Conservation (phyloP, 2,329 filamentous ascomycete species). For the Tolypocladium tundrense region DNA sequence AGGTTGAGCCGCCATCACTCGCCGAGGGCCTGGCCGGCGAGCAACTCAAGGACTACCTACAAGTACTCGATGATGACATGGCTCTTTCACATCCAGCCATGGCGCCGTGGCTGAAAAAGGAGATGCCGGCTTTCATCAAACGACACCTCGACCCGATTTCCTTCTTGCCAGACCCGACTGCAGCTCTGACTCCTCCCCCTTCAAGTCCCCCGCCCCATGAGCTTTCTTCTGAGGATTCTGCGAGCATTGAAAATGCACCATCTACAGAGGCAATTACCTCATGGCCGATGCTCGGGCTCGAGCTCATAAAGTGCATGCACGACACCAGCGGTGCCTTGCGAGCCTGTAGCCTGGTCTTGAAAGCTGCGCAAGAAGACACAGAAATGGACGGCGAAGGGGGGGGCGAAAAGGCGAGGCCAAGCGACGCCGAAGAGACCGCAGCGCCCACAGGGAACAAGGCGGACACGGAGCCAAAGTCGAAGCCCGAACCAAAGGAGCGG, state of each 20-base stretch:
- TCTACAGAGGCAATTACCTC: constrained; percentile 10
- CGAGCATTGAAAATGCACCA: not conserved
- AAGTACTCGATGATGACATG: constrained; percentile 43
- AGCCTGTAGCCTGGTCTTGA: constrained; percentile 17
- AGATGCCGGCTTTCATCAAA: constrained; percentile 39
- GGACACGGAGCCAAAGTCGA: not conserved
- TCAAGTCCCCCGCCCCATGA: constrained; percentile 4
- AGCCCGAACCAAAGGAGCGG: constrained; percentile 11
- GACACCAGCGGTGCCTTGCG: constrained; percentile 17
- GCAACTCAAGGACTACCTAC: constrained; percentile 46
- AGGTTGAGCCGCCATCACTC: constrained; percentile 52
- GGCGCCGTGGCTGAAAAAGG: constrained; percentile 42
- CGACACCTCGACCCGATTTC: constrained; percentile 51
- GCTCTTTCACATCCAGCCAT: constrained; percentile 51
- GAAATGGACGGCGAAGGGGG: constrained; percentile 11
- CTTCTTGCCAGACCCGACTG: constrained; percentile 46
- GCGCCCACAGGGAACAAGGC: not conserved
- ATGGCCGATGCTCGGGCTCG: constrained; percentile 23
- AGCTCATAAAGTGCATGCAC: constrained; percentile 21
- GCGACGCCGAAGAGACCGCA: constrained; percentile 1
- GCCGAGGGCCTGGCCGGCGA: constrained; percentile 54
- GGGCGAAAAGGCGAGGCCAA: constrained; percentile 6
- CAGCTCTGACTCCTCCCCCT: constrained; percentile 21
- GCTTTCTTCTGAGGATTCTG: not conserved
- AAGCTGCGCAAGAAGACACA: constrained; percentile 13